Evolutionary conservation across 1,139 yeast species (phyloP).

Genomic region (Chernovozyma sophiae-reginae): DNA sequence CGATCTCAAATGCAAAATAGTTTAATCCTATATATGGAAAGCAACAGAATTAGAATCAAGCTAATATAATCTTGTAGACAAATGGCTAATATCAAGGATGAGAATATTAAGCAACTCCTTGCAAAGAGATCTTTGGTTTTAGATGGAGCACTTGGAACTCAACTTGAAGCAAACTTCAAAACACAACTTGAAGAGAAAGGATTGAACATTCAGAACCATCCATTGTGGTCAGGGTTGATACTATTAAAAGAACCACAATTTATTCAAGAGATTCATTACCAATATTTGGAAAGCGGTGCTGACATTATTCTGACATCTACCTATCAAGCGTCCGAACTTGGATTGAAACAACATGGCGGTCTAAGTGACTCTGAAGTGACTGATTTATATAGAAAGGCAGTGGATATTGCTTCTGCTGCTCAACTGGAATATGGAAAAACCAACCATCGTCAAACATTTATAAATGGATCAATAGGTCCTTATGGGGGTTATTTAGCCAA

Average conservation of each 20-base stretch:
- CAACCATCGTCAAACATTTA: constrained; percentile 13
- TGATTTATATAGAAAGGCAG: constrained; percentile 27
- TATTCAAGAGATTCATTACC: constrained; percentile 47
- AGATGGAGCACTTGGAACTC: constrained; percentile 34
- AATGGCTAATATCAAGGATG: no score
- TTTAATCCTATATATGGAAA: no score
- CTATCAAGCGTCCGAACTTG: constrained; percentile 53
- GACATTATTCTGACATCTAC: constrained; percentile 56
- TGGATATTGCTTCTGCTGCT: constrained; percentile 30
- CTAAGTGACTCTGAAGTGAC: constrained; percentile 21
- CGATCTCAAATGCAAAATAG: no score
- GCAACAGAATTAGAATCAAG: no score
- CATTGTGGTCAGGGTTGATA: constrained; percentile 62
- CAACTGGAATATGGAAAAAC: constrained; percentile 9
- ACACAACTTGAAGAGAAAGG: constrained; percentile 3
- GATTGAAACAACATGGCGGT: constrained; percentile 31
- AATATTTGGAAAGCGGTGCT: constrained; percentile 52
- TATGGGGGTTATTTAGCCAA: constrained; percentile 63
- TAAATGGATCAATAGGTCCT: constrained; percentile 69
- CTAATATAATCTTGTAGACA: no score
- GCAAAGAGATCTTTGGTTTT: constrained; percentile 10
- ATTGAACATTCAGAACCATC: constrained; percentile 23
- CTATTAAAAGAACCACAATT: constrained; percentile 44
- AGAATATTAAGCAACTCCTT: background rate
- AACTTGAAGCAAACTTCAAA: constrained; percentile 19